These are phyloP conservation scores for Diaporthe humulicola DNA, from an alignment of 2,329 filamentous ascomycete genomes.

Conservation along the genomic window DNA sequence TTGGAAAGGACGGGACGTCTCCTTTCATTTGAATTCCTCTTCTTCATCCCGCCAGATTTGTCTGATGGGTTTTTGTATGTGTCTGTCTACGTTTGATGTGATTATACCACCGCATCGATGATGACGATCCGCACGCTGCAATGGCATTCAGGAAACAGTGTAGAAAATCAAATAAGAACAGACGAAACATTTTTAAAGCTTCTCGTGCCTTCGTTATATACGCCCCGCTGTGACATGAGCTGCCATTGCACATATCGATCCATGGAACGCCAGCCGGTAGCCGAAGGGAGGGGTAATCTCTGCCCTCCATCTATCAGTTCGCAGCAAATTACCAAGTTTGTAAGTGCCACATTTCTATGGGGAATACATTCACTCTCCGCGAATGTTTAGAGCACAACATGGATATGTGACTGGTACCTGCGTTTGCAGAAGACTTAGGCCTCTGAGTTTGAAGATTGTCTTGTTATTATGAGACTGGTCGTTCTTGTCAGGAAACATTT, in stretches of 20 bases:
- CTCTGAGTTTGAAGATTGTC: neutral
- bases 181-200: neutral
- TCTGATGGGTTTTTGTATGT: neutral
- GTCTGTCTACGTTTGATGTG: conserved; percentile 21
- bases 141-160: neutral
- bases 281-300: neutral
- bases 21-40: neutral
- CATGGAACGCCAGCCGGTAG: neutral
- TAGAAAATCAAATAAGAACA: conserved; percentile 13
- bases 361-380: neutral
- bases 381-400: neutral
- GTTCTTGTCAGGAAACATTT: neutral
- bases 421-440: neutral
- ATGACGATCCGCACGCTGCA: neutral
- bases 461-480: neutral
- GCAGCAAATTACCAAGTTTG: neutral
- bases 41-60: neutral
- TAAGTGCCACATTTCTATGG: neutral
- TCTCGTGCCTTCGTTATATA: neutral
- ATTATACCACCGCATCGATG: conserved; percentile 1
- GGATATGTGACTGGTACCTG: neutral
- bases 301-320: neutral
- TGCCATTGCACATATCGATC: neutral
- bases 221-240: neutral
- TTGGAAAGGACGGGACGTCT: conserved; percentile 2